phyloP scores from a whole-genome alignment of 208 protist genomes.

The Acanthamoeba healyi region DNA sequence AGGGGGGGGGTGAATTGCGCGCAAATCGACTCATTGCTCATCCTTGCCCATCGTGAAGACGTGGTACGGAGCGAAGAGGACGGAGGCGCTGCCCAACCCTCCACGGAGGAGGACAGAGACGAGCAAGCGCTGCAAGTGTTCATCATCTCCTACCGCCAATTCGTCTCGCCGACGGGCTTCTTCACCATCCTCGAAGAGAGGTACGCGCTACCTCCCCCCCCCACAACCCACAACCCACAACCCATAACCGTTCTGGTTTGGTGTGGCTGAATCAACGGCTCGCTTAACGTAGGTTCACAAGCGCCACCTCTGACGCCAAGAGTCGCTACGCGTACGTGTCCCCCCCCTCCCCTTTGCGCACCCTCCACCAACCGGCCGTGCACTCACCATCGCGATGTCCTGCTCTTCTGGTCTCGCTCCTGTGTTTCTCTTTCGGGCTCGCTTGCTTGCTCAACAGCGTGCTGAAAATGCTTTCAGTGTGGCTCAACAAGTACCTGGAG shows the following conservation, averaged over 20 bases:
- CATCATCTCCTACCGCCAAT: conserved; percentile 72
- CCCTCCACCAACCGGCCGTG: neutral
- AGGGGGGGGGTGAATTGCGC: neutral
- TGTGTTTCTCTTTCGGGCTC: neutral
- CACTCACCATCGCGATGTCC: neutral
- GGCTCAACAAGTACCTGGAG: conserved; percentile 65
- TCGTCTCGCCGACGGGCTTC: conserved; percentile 67
- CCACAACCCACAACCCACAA: neutral
- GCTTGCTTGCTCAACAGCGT: neutral
- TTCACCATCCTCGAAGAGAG: conserved; percentile 49
- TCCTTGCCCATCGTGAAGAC: neutral
- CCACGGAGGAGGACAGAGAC: conserved; percentile 33
- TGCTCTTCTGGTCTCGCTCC: neutral
- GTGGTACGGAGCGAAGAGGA: conserved; percentile 15
- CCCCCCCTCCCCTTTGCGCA: neutral
- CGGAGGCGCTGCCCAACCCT: neutral
- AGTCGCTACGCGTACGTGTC: conserved; percentile 52
- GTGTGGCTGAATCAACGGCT: too few species aligned
- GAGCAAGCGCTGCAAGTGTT: conserved; percentile 72
- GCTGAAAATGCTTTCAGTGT: conserved; percentile 59
- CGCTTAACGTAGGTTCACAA: neutral
- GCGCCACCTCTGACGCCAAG: neutral
- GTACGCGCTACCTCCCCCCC: neutral
- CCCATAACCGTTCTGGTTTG: neutral
- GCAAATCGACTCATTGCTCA: neutral